Evolutionary conservation across 1,284 basidiomycete genomes (phyloP).

Genomic region (Wallemia mellicola): DNA sequence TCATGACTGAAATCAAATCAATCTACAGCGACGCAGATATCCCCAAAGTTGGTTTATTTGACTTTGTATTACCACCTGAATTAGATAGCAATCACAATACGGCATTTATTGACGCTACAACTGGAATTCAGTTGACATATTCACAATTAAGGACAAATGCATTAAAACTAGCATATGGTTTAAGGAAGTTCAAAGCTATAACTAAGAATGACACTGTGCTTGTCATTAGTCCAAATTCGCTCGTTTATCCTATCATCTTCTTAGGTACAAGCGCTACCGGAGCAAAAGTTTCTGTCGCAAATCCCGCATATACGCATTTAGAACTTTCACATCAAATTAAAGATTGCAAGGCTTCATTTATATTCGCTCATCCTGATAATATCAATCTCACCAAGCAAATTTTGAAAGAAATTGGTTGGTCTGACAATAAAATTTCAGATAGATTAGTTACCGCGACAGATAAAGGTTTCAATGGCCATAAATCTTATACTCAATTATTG

Average conservation of each 20-base stretch:
- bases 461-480: not conserved
- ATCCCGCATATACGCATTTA: not conserved
- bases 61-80: not conserved
- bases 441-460: not conserved
- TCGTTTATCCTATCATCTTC: not conserved
- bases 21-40: not conserved
- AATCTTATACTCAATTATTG: not conserved
- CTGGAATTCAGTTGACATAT: not conserved
- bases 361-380: not conserved
- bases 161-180: not conserved
- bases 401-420: not conserved
- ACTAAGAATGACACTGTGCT: not conserved
- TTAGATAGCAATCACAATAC: not conserved
- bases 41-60: not conserved
- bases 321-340: not conserved
- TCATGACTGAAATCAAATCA: too few species aligned
- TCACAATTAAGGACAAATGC: not conserved
- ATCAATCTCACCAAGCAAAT: not conserved
- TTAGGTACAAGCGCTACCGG: not conserved
- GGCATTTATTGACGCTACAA: not conserved
- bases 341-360: not conserved
- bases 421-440: not conserved
- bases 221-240: not conserved
- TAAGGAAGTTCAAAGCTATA: not conserved
- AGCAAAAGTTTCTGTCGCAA: not conserved